Evolutionary conservation across 176 grass and related monocot genomes (phyloP).

Genomic region (Puccinellia tenuiflora): DNA sequence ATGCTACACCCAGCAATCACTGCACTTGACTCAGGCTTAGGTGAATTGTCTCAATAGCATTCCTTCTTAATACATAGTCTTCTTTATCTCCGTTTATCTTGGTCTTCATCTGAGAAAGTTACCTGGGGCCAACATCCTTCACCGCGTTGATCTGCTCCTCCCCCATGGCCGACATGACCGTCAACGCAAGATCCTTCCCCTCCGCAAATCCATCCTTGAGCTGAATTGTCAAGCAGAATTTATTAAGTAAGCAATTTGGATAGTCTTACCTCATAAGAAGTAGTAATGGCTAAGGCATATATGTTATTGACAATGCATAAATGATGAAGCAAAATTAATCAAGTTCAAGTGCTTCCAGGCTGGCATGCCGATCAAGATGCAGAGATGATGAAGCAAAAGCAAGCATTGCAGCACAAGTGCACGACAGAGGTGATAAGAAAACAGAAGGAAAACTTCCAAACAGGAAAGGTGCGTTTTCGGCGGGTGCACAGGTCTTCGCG

Average conservation of each 20-base stretch:
- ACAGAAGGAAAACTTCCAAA: not conserved
- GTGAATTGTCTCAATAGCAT: conserved; percentile 13
- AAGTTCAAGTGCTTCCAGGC: not conserved
- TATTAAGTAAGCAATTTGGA: not conserved
- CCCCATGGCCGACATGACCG: conserved; percentile 73
- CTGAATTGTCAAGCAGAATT: conserved; percentile 33
- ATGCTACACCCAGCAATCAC: conserved; percentile 49
- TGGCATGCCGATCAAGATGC: not conserved
- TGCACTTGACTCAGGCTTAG: conserved; percentile 52
- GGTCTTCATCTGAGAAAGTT: conserved; percentile 15
- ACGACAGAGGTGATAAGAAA: not conserved
- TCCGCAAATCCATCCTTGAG: conserved; percentile 54
- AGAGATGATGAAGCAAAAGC: not conserved
- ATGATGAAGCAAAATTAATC: not conserved
- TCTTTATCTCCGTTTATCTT: conserved; percentile 8
- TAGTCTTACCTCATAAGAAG: not conserved
- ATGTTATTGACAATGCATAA: not conserved
- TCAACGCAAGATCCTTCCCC: conserved; percentile 62
- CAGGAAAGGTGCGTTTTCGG: too few species aligned
- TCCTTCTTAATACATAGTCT: conserved; percentile 15
- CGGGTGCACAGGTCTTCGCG: too few species aligned
- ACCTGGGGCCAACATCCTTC: conserved; percentile 69
- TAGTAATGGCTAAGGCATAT: not conserved
- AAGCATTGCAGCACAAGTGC: not conserved
- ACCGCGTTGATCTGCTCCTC: conserved; percentile 68